phyloP scores from a whole-genome alignment of 2,329 filamentous ascomycete species.

The Phaeophleospora eucalypticola region DNA sequence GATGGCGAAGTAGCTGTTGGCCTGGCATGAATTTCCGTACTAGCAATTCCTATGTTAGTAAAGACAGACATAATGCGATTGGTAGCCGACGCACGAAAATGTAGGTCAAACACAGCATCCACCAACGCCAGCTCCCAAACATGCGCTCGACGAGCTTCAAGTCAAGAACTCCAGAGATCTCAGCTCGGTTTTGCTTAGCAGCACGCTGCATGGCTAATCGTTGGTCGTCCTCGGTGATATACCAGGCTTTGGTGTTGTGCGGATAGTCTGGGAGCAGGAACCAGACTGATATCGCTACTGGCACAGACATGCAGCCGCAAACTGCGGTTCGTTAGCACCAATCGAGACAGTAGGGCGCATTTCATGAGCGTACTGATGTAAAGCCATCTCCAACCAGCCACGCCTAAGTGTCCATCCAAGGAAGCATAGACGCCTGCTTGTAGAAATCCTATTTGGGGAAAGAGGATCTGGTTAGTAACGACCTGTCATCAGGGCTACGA shows the following conservation, averaged over 20 bases:
- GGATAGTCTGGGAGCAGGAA: conserved; percentile 13
- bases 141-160: conserved; percentile 11
- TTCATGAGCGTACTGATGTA: conserved; percentile 8
- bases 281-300: conserved; percentile 7
- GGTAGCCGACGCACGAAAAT: conserved; percentile 3
- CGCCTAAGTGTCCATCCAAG: conserved; percentile 7
- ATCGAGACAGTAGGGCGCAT: not conserved
- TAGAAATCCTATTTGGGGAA: conserved; percentile 5
- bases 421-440: conserved; percentile 13
- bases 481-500: too few species aligned
- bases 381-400: conserved; percentile 15
- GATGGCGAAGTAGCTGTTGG: conserved; percentile 9
- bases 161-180: conserved; percentile 8
- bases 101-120: conserved; percentile 9
- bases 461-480: not conserved
- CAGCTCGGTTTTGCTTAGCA: conserved; percentile 6
- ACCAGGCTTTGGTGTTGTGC: conserved; percentile 12
- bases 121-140: conserved; percentile 8
- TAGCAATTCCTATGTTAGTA: not conserved
- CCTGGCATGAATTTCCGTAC: conserved; percentile 11
- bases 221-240: conserved; percentile 10
- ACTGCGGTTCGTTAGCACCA: conserved; percentile 3
- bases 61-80: not conserved
- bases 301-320: conserved; percentile 12
- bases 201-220: conserved; percentile 7